Percentiles rank a stretch among this genome's conserved stretches.
Evolutionary conservation across 192 early-diverging fungal species (phyloP).

Genomic region (Piromyces finnis): DNA sequence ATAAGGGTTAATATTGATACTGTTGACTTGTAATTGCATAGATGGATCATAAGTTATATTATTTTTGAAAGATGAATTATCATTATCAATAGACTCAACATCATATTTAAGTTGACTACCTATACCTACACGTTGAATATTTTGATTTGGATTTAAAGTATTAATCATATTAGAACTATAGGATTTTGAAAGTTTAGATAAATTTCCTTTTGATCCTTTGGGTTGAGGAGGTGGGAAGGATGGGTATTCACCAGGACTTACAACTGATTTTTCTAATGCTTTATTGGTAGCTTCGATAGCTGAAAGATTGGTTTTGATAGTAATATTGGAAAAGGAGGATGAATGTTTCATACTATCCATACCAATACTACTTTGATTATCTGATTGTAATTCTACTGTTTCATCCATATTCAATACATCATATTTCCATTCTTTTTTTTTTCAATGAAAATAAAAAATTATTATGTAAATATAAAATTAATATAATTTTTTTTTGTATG

Average conservation of each 20-base stretch:
- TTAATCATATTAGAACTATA: not conserved
- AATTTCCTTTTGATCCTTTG: not conserved
- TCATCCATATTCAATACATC: not conserved
- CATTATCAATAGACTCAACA: not conserved
- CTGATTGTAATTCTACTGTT: not conserved
- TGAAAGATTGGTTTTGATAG: not conserved
- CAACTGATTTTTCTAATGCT: not conserved
- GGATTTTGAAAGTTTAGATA: not conserved
- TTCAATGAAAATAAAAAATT: not conserved
- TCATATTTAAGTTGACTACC: not conserved
- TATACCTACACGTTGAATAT: not conserved
- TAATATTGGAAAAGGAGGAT: not conserved
- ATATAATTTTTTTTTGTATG: no score
- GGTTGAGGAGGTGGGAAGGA: not conserved
- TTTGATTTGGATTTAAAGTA: not conserved
- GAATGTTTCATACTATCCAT: not conserved
- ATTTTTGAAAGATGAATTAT: not conserved
- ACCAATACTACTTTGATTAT: no score
- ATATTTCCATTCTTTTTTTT: not conserved
- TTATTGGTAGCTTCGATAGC: not conserved
- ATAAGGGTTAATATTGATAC: no score
- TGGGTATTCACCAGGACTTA: not conserved
- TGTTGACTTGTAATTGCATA: not conserved
- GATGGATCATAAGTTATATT: not conserved
- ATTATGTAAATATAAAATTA: no score